Evolutionary conservation across 257 asterid species (phyloP).

Genomic region (Penstemon davidsonii): DNA sequence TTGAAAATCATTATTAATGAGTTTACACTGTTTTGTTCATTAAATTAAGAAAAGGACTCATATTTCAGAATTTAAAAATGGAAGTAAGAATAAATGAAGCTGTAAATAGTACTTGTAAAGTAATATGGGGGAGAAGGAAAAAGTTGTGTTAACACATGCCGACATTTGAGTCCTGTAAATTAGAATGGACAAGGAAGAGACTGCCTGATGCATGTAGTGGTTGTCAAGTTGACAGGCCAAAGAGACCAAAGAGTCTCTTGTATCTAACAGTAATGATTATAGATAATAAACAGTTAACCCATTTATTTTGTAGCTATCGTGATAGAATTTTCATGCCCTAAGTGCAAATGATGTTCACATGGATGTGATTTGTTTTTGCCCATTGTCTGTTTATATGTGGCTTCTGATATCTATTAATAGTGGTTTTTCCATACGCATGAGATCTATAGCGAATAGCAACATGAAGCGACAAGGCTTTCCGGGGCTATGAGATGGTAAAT

Average conservation of each 20-base stretch:
- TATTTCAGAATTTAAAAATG: no score
- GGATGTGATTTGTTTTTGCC: background rate
- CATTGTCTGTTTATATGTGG: constrained; percentile 5
- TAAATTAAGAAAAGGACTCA: no score
- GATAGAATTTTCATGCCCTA: background rate
- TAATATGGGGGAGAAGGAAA: background rate
- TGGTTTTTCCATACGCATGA: no score
- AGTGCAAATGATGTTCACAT: background rate
- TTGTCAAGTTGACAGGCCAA: background rate
- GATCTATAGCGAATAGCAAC: no score
- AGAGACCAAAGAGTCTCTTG: background rate
- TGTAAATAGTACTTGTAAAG: background rate
- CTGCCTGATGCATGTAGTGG: background rate
- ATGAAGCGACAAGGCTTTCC: no score
- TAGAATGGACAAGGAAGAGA: background rate
- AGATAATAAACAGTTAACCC: background rate
- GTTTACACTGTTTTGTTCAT: no score
- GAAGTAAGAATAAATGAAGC: background rate
- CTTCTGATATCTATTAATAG: background rate
- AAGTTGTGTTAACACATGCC: background rate
- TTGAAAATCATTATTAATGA: no score
- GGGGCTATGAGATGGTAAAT: background rate
- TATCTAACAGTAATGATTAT: background rate
- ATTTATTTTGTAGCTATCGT: background rate
- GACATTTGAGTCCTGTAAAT: background rate